phyloP scores from a whole-genome alignment of 164 flowering plant genomes.

The Annona squamosa region DNA sequence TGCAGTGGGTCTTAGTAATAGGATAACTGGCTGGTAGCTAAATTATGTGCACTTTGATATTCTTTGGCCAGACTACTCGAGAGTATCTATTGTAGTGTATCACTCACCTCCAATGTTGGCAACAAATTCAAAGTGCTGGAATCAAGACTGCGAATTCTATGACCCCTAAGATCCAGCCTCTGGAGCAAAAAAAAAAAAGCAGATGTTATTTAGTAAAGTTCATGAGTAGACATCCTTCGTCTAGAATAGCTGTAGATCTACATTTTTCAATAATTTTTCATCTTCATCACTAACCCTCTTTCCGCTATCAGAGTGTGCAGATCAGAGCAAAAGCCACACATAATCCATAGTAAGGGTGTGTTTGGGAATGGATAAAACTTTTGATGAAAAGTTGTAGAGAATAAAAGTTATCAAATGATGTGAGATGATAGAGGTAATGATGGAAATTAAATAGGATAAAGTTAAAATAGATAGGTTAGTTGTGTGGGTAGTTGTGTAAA shows the following conservation, averaged over 20 bases:
- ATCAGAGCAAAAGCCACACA: not conserved
- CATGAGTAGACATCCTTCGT: not conserved
- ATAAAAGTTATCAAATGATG: too few relatives aligned
- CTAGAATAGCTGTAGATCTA: not conserved
- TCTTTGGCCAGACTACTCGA: not conserved
- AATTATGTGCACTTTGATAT: not conserved
- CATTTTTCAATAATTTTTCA: not conserved
- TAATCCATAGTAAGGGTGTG: too few relatives aligned
- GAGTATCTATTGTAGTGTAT: not conserved
- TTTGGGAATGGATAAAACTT: too few relatives aligned
- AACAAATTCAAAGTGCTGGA: slow-evolving; percentile 71
- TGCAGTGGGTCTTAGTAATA: slow-evolving; percentile 24
- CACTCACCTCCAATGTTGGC: slow-evolving; percentile 71
- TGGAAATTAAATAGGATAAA: too few relatives aligned
- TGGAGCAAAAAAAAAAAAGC: slow-evolving; percentile 18
- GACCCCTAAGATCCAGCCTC: slow-evolving; percentile 98
- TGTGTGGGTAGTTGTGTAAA: too few relatives aligned
- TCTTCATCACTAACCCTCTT: not conserved
- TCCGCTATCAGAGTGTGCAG: not conserved
- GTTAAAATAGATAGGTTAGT: too few relatives aligned
- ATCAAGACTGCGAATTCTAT: slow-evolving; percentile 73
- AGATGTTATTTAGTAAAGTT: not conserved
- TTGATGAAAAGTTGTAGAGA: too few relatives aligned
- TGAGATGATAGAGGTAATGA: too few relatives aligned
- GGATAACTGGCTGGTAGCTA: not conserved